Percentiles rank a stretch among this genome's conserved stretches.
Evolutionary conservation across 1,284 basidiomycete genomes (phyloP).

Genomic region (Melampsora larici-populina): DNA sequence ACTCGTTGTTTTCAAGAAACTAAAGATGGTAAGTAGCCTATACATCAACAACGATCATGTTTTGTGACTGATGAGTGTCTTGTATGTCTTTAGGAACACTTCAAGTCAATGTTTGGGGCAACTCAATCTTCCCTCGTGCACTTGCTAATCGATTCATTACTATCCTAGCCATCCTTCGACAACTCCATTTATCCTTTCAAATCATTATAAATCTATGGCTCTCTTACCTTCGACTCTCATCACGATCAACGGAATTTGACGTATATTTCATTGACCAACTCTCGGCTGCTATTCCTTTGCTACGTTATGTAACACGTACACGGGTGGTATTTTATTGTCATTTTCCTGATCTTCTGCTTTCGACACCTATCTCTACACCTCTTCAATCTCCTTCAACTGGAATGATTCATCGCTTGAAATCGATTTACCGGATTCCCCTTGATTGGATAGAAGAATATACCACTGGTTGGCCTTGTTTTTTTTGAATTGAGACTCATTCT

Average conservation of each 20-base stretch:
- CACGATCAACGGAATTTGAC: conserved; percentile 58
- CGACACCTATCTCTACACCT: conserved; percentile 11
- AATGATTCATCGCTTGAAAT: conserved; percentile 61
- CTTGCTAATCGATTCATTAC: conserved; percentile 76
- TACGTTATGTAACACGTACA: conserved; percentile 66
- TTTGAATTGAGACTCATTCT: not conserved
- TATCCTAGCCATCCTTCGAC: conserved; percentile 66
- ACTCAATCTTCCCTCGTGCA: conserved; percentile 72
- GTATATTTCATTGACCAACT: conserved; percentile 94
- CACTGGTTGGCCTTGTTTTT: conserved; percentile 63
- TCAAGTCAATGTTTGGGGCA: conserved; percentile 69
- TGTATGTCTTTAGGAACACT: conserved; percentile 65
- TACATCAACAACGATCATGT: not conserved
- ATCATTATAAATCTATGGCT: conserved; percentile 57
- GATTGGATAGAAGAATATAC: conserved; percentile 85
- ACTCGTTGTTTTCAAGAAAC: conserved; percentile 68
- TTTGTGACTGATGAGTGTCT: not conserved
- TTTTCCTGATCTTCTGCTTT: conserved; percentile 89
- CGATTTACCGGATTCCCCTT: conserved; percentile 79
- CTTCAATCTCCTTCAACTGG: conserved; percentile 20
- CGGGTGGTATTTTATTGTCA: conserved; percentile 96
- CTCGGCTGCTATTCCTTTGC: conserved; percentile 79
- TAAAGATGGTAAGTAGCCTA: conserved; percentile 64
- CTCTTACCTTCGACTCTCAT: conserved; percentile 50
- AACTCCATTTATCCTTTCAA: conserved; percentile 70